These are phyloP conservation scores for Elongisporangium senticosum DNA, from an alignment of 352 stramenopile genomes.

Conservation along the genomic window DNA sequence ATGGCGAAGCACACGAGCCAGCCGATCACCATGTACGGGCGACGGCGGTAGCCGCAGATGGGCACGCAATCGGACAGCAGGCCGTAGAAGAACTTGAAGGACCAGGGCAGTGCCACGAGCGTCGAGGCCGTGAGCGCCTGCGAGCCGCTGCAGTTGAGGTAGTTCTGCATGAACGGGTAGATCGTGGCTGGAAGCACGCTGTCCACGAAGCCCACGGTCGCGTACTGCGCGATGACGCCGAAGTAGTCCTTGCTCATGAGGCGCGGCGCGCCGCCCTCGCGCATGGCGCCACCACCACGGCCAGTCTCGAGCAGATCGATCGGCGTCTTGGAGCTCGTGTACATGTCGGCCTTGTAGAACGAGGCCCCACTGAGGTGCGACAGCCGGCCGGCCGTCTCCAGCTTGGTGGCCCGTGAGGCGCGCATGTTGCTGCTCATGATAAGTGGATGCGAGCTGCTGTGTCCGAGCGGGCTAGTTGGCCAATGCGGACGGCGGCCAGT, in stretches of 20 bases:
- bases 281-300: constrained; percentile 4
- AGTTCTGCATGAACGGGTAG: constrained; percentile 21
- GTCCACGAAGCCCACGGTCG: constrained; percentile 9
- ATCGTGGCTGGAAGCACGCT: constrained; percentile 5
- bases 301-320: neutral
- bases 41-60: neutral
- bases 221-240: constrained; percentile 19
- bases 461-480: neutral
- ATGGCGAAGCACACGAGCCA: neutral
- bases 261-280: constrained; percentile 4
- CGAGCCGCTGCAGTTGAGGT: constrained; percentile 10
- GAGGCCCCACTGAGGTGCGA: neutral
- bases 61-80: constrained; percentile 1
- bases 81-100: constrained; percentile 40
- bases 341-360: neutral
- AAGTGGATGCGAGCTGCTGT: neutral
- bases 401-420: neutral
- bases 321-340: neutral
- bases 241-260: constrained; percentile 7
- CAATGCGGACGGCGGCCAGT: neutral
- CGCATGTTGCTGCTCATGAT: neutral
- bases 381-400: neutral
- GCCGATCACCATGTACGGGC: neutral
- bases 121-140: constrained; percentile 3
- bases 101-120: constrained; percentile 42